Evolutionary conservation across 306 rosid genomes (phyloP).

Genomic region (Lotus japonicus): DNA sequence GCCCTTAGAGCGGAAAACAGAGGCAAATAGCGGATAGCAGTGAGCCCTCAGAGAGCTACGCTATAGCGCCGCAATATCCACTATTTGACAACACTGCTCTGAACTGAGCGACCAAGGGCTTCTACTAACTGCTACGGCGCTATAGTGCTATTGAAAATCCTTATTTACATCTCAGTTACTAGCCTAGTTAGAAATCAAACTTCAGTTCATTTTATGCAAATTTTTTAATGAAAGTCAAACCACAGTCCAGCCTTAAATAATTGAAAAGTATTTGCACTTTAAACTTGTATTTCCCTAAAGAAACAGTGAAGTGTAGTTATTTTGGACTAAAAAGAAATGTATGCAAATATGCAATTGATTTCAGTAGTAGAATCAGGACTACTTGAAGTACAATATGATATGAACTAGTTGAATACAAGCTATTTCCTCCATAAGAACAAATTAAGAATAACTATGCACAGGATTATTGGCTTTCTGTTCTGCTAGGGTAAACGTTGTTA

Average conservation of each 20-base stretch:
- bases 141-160: too few species aligned
- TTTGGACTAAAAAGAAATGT: background rate
- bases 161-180: background rate
- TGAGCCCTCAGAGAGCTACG: too few species aligned
- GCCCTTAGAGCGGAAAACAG: too few species aligned
- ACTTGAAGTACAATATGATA: background rate
- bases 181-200: conserved; percentile 2
- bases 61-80: too few species aligned
- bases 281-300: conserved; percentile 1
- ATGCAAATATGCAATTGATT: too few species aligned
- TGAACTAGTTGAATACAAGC: background rate
- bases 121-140: too few species aligned
- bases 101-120: too few species aligned
- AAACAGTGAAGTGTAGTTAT: background rate
- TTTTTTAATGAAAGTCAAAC: background rate
- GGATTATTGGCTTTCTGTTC: conserved; percentile 1
- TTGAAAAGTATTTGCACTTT: background rate
- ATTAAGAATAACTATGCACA: background rate
- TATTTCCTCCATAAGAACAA: conserved; percentile 3
- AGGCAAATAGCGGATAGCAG: too few species aligned
- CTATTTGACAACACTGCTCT: too few species aligned
- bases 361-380: background rate
- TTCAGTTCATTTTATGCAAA: background rate
- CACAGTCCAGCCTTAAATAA: background rate
- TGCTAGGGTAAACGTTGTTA: background rate